Conservation (phyloP, 2,329 filamentous ascomycete genomes). For the Epichloe scottii region DNA sequence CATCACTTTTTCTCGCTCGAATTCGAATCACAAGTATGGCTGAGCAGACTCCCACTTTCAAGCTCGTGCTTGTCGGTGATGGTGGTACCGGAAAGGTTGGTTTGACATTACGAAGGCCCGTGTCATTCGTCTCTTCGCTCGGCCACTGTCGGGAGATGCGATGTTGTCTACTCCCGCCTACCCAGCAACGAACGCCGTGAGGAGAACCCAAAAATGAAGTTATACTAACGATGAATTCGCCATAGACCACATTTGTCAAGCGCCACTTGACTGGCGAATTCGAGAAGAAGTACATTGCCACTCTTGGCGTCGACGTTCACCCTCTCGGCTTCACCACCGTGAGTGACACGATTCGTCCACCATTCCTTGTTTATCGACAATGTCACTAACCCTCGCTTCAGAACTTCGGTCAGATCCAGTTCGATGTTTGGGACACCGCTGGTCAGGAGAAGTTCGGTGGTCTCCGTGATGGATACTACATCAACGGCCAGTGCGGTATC, state of each 20-base stretch:
- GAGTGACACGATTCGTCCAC: conserved; percentile 33
- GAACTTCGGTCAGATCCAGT: conserved; percentile 94
- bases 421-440: conserved; percentile 98
- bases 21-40: conserved; percentile 46
- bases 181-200: conserved; percentile 1
- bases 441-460: conserved; percentile 99
- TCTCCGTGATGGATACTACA: conserved; percentile 99
- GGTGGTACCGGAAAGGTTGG: conserved; percentile 96
- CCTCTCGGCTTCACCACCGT: conserved; percentile 96
- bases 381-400: conserved; percentile 18
- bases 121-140: conserved; percentile 10
- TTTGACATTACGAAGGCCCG: conserved; percentile 7
- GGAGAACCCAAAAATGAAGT: background rate
- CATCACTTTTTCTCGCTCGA: conserved; percentile 19
- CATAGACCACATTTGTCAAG: conserved; percentile 98
- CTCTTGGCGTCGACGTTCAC: conserved; percentile 98
- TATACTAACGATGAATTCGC: conserved; percentile 1
- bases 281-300: conserved; percentile 99
- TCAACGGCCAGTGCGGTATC: conserved; percentile 99
- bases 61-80: conserved; percentile 98
- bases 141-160: background rate
- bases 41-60: conserved; percentile 69
- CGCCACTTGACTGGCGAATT: conserved; percentile 99
- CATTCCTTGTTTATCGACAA: background rate
- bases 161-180: conserved; percentile 13